These are phyloP conservation scores for Grammothele lineata DNA, from an alignment of 768 basidiomycete species.

Conservation along the genomic window DNA sequence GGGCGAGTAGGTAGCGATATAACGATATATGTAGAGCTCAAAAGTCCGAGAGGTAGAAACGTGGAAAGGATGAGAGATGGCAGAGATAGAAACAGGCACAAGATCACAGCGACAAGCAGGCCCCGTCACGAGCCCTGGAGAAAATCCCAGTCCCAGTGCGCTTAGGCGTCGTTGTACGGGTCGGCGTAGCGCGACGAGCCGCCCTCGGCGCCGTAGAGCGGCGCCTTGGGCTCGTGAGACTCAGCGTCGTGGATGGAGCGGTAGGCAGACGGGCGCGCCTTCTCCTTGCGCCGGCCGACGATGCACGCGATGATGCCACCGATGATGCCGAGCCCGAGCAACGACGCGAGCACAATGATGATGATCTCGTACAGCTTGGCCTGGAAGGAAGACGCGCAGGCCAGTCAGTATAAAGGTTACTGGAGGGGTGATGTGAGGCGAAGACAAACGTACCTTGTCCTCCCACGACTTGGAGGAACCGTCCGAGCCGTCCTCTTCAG, in stretches of 20 bases:
- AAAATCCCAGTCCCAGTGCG: neutral
- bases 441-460: neutral
- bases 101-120: neutral
- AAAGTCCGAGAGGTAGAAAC: neutral
- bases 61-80: neutral
- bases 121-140: neutral
- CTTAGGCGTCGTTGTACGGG: slow-evolving; percentile 13
- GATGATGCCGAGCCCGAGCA: slow-evolving; percentile 7
- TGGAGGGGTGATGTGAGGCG: too few species aligned
- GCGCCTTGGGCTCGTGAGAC: slow-evolving; percentile 5
- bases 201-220: slow-evolving; percentile 16
- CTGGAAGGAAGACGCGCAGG: neutral
- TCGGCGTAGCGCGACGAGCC: slow-evolving; percentile 16
- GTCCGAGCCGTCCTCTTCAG: too few species aligned
- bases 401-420: neutral
- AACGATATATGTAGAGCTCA: neutral
- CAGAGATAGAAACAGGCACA: too few species aligned
- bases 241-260: slow-evolving; percentile 9
- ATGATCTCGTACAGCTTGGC: slow-evolving; percentile 15
- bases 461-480: neutral
- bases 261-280: slow-evolving; percentile 11
- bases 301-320: slow-evolving; percentile 8
- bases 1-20: neutral
- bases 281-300: slow-evolving; percentile 3
- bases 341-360: slow-evolving; percentile 3